Conservation (phyloP, 768 basidiomycete genomes). For the Calocybe gangraenosa region DNA sequence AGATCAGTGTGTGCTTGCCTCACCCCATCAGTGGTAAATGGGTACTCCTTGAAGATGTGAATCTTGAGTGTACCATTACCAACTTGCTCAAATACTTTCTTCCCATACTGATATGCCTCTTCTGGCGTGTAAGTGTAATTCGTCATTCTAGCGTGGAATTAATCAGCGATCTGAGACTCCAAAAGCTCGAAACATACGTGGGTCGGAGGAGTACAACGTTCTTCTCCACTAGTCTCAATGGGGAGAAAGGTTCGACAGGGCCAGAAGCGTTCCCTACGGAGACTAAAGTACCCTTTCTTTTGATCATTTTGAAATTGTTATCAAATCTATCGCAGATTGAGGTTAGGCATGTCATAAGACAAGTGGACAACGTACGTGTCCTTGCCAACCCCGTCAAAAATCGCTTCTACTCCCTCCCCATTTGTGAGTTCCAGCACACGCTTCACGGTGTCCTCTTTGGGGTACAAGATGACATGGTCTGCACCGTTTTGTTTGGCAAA, state of each 20-base stretch:
- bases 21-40: slow-evolving; percentile 78
- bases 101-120: slow-evolving; percentile 65
- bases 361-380: slow-evolving; percentile 62
- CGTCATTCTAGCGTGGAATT: slow-evolving; percentile 40
- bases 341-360: neutral
- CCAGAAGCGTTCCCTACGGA: slow-evolving; percentile 93
- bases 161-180: neutral
- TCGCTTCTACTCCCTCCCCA: slow-evolving; percentile 78
- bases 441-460: slow-evolving; percentile 67
- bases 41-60: slow-evolving; percentile 72
- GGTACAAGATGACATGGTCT: slow-evolving; percentile 83
- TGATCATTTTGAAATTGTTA: slow-evolving; percentile 73
- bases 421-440: slow-evolving; percentile 72
- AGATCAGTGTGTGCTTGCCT: slow-evolving; percentile 76
- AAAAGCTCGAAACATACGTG: slow-evolving; percentile 43
- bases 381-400: slow-evolving; percentile 96
- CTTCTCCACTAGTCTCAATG: slow-evolving; percentile 72
- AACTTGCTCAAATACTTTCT: slow-evolving; percentile 60
- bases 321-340: slow-evolving; percentile 51
- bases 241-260: slow-evolving; percentile 68
- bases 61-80: slow-evolving; percentile 58
- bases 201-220: slow-evolving; percentile 78
- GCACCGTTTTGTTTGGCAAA: slow-evolving; percentile 79
- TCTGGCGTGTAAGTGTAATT: slow-evolving; percentile 74
- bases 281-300: slow-evolving; percentile 86